Percentiles rank a stretch among this genome's conserved stretches.
These are phyloP conservation scores for Zea mays DNA, from an alignment of 176 grass and related monocot genomes.

Conservation along the genomic window Zm-B73-REFERENCE-NAM-5.0 NC_050103.1:143053501-143054000, in stretches of 20 bases:
- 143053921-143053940: conserved; percentile 95
- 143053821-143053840: conserved; percentile 36
- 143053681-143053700: conserved; percentile 27
- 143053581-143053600: conserved; percentile 97
- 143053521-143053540: not conserved
- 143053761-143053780: conserved; percentile 53
- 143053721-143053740: conserved; percentile 38
- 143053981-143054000: conserved; percentile 56
- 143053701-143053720: conserved; percentile 36
- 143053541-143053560: conserved; percentile 67
- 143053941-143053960: conserved; percentile 92
- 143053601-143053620: conserved; percentile 83
- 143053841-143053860: conserved; percentile 27
- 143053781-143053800: conserved; percentile 56
- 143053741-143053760: conserved; percentile 38
- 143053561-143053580: conserved; percentile 99
- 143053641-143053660: conserved; percentile 16
- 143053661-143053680: conserved; percentile 49
- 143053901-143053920: conserved; percentile 21
- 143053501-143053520: not conserved
- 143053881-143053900: not conserved
- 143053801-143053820: conserved; percentile 40
- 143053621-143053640: conserved; percentile 40
- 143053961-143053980: conserved; percentile 74
- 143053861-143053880: conserved; percentile 37